phyloP scores from a whole-genome alignment of 176 grass and related monocot genomes.

The Oryza punctata region DNA sequence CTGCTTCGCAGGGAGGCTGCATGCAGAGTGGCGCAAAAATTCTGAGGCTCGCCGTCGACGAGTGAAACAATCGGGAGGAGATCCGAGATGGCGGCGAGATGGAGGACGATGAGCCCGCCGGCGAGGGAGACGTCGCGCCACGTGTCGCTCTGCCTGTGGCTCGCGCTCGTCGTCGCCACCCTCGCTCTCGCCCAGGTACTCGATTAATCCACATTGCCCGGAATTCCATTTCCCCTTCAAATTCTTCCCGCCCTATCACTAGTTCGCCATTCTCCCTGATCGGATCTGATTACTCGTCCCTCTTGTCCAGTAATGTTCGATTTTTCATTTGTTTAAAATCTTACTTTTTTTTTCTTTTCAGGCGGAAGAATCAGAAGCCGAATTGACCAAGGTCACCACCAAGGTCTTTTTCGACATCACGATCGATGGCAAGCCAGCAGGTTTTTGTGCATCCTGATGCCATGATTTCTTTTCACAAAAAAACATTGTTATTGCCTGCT shows the following conservation, averaged over 20 bases:
- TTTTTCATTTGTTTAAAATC: neutral
- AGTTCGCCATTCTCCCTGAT: neutral
- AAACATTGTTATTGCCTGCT: neutral
- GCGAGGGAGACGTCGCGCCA: neutral
- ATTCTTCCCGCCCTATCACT: neutral
- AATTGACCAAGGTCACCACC: conserved; percentile 77
- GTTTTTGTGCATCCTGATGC: conserved; percentile 44
- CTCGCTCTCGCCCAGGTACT: conserved; percentile 77
- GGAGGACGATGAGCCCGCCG: neutral
- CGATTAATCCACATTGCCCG: conserved; percentile 35
- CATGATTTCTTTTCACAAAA: neutral
- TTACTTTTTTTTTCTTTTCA: conserved; percentile 12
- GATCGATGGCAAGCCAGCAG: conserved; percentile 87
- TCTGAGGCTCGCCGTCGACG: conserved; percentile 21
- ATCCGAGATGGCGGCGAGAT: conserved; percentile 47
- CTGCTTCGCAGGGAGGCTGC: neutral
- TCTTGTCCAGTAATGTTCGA: neutral
- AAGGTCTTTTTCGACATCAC: conserved; percentile 93
- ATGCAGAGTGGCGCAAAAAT: neutral
- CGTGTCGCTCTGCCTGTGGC: conserved; percentile 49
- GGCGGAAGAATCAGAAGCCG: conserved; percentile 62
- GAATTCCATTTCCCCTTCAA: conserved; percentile 4
- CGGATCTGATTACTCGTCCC: neutral
- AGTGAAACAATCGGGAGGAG: neutral
- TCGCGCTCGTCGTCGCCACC: conserved; percentile 54